Evolutionary conservation across 176 grass and related monocot genomes (phyloP).

Genomic region (bread wheat (Triticum aestivum)): IWGSC_CS_RefSeq_v2.1 NC_057809.1:598447013-598447512

Average conservation of each 20-base stretch:
- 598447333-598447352: neutral
- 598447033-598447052: neutral
- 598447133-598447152: neutral
- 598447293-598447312: neutral
- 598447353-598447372: neutral
- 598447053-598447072: neutral
- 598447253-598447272: too few species aligned
- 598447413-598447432: neutral
- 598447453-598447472: neutral
- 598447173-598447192: slow-evolving; percentile 13
- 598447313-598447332: neutral
- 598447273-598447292: neutral
- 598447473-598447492: too few species aligned
- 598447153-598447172: neutral
- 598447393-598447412: neutral
- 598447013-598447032: neutral
- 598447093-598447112: neutral
- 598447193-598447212: neutral
- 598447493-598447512: neutral
- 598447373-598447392: neutral
- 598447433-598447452: neutral
- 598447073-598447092: neutral
- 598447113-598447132: slow-evolving; percentile 1
- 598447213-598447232: too few species aligned
- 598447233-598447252: too few species aligned